Evolutionary conservation across 2,329 filamentous ascomycete species (phyloP), one percentile per base, ranked within the genome.

Genomic region (Cercospora sp.): DNA sequence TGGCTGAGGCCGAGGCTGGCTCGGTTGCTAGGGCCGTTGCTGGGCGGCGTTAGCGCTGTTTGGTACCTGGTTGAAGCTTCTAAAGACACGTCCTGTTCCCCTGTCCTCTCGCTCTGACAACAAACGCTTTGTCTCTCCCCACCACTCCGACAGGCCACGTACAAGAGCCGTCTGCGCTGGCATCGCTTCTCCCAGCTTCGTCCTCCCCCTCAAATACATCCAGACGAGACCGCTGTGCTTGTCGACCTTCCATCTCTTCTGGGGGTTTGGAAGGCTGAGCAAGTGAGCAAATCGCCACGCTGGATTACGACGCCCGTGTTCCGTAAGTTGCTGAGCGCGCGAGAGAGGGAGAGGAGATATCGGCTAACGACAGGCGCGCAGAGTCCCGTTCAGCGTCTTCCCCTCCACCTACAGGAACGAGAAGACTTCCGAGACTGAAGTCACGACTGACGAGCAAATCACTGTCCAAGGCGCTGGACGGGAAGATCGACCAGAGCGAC

Each of bases 251-350:
- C 72, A 69, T 73, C 70, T 67, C 66, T 66, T 64, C 55, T 33
- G 55, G 65, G 69, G 69, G 82, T 85, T 64, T 82, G 84, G 84
- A 84, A 84, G 84, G 84, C 81, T 81, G 88, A 88, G 87, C 88
- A 92, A 90, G 90, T 89, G 60, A 86, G 87, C 85, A 84, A 83
- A 82, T 91, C 90, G 92, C 86, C 92, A 97, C 93, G 87, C 94
- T 97, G 94, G 94, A 97, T 92, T 97, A 96, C 95, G 94, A 97
- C 91, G 93, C 94, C 86, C 92, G 93, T 85, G 92, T 97, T 85
- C 93, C 94, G 87, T 76, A 66, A 72, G 75, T 71, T 8, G 18
- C 9, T 13, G 23, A 6, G 26, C 28, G 28, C 26, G 33, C 36
- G n/a, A 20, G 12, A 42, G 33, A 18, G 18, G 42, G 20, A 5